These are phyloP conservation scores for Coccomyxa sp. DNA, from an alignment of 139 green algal genomes.

Conservation along the genomic window DNA sequence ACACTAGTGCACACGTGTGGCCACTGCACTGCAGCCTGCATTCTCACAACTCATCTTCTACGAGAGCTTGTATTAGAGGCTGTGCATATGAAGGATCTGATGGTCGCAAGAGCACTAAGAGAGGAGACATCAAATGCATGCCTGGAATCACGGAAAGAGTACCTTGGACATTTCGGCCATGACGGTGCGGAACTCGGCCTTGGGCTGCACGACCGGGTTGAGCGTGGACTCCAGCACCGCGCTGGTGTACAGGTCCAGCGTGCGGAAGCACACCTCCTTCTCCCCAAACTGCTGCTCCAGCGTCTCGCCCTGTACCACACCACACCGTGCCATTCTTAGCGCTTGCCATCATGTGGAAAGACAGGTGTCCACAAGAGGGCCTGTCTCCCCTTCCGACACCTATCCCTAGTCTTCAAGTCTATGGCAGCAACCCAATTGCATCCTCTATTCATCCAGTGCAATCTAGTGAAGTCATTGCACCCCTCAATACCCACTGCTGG, in stretches of 20 bases:
- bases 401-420: constrained; percentile 7
- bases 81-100: background rate
- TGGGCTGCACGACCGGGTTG: constrained; percentile 45
- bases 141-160: background rate
- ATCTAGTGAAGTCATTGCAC: too few relatives aligned
- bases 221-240: constrained; percentile 79
- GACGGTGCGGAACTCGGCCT: constrained; percentile 54
- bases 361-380: too few relatives aligned
- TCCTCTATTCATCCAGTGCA: too few relatives aligned
- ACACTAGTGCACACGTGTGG: background rate
- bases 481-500: too few relatives aligned
- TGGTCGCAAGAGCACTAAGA: background rate
- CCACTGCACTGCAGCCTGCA: background rate
- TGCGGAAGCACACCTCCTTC: constrained; percentile 61
- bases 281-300: constrained; percentile 81
- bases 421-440: constrained; percentile 22
- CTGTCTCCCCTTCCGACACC: too few relatives aligned
- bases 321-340: constrained; percentile 7
- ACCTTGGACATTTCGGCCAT: constrained; percentile 76
- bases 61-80: too few relatives aligned
- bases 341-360: constrained; percentile 31
- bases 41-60: background rate
- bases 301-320: constrained; percentile 58
- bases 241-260: constrained; percentile 83
- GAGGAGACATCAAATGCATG: too few relatives aligned